A percentile compares a stretch with the other conserved stretches of the same genome.
phyloP scores from a whole-genome alignment of 192 early-diverging fungal species.

The Coemansia sp. region DNA sequence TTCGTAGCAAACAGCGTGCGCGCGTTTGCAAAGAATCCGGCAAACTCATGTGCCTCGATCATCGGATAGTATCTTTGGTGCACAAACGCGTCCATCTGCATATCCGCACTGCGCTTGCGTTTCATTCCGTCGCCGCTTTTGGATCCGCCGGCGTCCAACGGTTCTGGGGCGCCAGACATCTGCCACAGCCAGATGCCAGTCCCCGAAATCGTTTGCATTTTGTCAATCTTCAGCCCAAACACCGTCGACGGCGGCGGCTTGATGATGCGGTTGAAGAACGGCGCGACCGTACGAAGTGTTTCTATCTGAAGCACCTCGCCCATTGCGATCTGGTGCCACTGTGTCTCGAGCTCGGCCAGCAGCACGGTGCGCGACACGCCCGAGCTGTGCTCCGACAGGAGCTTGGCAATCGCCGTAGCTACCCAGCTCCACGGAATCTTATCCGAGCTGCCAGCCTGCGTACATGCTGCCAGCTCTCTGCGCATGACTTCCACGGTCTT shows the following conservation, averaged over 20 bases:
- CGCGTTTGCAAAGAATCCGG: conserved; percentile 24
- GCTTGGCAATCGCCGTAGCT: not conserved
- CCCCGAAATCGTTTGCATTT: conserved; percentile 13
- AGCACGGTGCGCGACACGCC: conserved; percentile 37
- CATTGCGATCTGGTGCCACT: conserved; percentile 27
- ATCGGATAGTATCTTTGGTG: conserved; percentile 48
- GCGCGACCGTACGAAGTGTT: conserved; percentile 24
- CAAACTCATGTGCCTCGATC: conserved; percentile 34
- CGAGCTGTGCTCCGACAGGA: conserved; percentile 29
- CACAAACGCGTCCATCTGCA: conserved; percentile 29
- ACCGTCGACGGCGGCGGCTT: conserved; percentile 15
- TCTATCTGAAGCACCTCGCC: conserved; percentile 17
- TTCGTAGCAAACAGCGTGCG: conserved; percentile 24
- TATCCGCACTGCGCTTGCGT: conserved; percentile 4
- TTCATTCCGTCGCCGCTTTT: not conserved
- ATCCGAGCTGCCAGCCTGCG: conserved; percentile 1
- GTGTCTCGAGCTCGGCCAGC: conserved; percentile 32
- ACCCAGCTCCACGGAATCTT: conserved; percentile 45
- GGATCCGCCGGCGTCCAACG: not conserved
- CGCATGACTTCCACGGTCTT: conserved; percentile 14
- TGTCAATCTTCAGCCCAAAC: conserved; percentile 21
- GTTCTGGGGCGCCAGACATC: conserved; percentile 31
- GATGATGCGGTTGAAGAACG: conserved; percentile 17
- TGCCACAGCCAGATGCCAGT: conserved; percentile 41
- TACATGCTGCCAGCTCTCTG: conserved; percentile 17